Base-by-base conservation (phyloP, 768 basidiomycete genomes). In the Guyanaporus albipodus region DNA sequence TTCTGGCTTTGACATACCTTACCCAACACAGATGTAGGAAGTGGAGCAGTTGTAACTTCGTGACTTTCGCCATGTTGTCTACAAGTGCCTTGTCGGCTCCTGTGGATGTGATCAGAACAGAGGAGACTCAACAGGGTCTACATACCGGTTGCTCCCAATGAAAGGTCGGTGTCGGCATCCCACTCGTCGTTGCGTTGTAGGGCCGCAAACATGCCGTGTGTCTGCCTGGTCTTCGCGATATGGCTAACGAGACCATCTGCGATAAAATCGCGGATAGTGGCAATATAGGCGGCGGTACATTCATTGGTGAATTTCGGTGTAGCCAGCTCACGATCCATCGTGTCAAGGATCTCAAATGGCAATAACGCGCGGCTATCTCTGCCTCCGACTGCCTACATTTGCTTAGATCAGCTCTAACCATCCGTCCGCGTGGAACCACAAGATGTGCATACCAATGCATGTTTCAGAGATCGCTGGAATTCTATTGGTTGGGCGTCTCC, bases 401-500 rank as follows among this genome's bases (percentile, higher is more conserved):
- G n/a, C 12, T 11, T 3, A 29, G 12, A 46, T 52, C 27, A 38
- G 34, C 17, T 32, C 60, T 27, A 54, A 47, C 48, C 12, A 14
- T 26, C 17, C 24, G 8, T 29, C 8, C 33, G 4, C n/a, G 31
- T 34, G 7, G 6, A 26, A 49, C 29, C 6, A 12, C 40, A 28
- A 31, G 29, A 8, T 24, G 12, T 28, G 59, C 76, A 58, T 62
- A 89, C 91, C 60, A 74, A 73, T 46, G 91, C 86, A 69, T 96
- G 93, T 29, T 70, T 80, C 85, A 94, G 90, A 22, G 89, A 85
- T 40, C 96, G 78, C 38, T 81, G 76, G 51, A 92, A 87, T 54
- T 96, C 94, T 46, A 97, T 79, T 2, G 96, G 96, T 54, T 89
- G 87, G 8, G 90, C 89, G 56, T 97, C 96, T 29, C 93, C 94